Base-by-base conservation (phyloP, 2,329 filamentous ascomycete species). In the Pezicula carpinea region DNA sequence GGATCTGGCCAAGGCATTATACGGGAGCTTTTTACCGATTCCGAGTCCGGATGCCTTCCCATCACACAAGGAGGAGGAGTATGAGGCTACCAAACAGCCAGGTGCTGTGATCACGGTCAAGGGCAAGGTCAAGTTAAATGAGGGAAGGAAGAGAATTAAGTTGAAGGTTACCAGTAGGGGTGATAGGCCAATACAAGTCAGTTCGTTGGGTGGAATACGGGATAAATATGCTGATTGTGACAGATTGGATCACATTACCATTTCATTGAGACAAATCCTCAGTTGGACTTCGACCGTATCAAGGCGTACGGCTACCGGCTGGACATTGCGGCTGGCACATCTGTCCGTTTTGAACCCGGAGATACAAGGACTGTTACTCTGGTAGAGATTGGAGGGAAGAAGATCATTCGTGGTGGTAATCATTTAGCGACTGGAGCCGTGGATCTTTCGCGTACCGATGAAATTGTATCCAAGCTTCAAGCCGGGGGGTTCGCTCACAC, bases 211-310 rank as follows among this genome's bases (percentile, higher is more conserved):
- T 3, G 11, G 15, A 14, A 8, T 6, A 15, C 7, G 34, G 31
- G 46, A 56, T 39, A 50, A 17, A 1, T n/a, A 17, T 35, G 35
- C 49, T 57, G 29, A 57, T 44, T 6, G 11, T 29, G 13, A 21
- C 57, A 83, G 78, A 76, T 88, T 50, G 92, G 92, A 26, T 95
- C 89, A 26, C 92, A 97, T 69, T 97, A 96, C 66, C 92, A 96
- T 69, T 95, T 97, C 65, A 82, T 95, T 61, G 92, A 97, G 71
- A 86, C 83, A n/a, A 97, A 97, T 67, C 88, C 90, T 0, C 81
- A 88, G 65, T 77, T 97, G 43, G 80, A 87, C 52, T 97, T 97
- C 65, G 92, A 97, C 68, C 87, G 92, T 21, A 71, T 80, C 42
- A 81, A 80, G 55, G 81, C 90, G 1, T 93, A 93, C 61, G 92